These are phyloP conservation scores for Quercus agrifolia DNA, from an alignment of 306 rosid species.

Conservation along the genomic window DNA sequence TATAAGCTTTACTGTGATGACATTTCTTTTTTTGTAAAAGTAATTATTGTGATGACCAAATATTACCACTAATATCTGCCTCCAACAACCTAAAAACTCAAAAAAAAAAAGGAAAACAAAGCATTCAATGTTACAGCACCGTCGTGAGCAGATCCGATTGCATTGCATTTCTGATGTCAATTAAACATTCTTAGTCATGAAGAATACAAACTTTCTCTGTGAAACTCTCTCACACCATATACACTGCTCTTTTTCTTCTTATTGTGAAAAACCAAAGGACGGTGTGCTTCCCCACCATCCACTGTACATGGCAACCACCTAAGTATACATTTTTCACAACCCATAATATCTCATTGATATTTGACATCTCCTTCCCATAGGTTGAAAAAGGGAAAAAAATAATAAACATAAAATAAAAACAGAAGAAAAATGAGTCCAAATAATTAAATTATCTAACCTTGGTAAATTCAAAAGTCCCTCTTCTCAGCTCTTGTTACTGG, in stretches of 20 bases:
- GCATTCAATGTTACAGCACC: not conserved
- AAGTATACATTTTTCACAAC: constrained; percentile 72
- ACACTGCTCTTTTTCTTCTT: constrained; percentile 61
- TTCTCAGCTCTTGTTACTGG: constrained; percentile 54
- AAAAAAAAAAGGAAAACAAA: not conserved
- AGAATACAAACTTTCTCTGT: constrained; percentile 27
- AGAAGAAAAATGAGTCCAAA: constrained; percentile 38
- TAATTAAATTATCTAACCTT: constrained; percentile 47
- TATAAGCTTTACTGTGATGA: not conserved
- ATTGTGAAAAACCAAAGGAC: constrained; percentile 49
- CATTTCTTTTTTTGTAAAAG: not conserved
- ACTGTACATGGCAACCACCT: constrained; percentile 83
- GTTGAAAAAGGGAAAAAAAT: constrained; percentile 39
- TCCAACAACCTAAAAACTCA: not conserved
- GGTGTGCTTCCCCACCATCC: constrained; percentile 55
- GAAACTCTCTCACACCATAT: constrained; percentile 51
- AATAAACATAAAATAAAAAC: constrained; percentile 36
- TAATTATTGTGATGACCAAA: not conserved
- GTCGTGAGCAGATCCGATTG: constrained; percentile 32
- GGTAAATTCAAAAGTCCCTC: constrained; percentile 25
- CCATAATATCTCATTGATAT: constrained; percentile 51
- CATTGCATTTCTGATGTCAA: constrained; percentile 45
- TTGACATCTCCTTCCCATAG: constrained; percentile 63
- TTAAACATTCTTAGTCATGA: constrained; percentile 38
- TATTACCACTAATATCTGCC: not conserved